Base-by-base conservation (phyloP, 2,329 filamentous ascomycete species). In the Immersiporthe knoxdaviesiana region DNA sequence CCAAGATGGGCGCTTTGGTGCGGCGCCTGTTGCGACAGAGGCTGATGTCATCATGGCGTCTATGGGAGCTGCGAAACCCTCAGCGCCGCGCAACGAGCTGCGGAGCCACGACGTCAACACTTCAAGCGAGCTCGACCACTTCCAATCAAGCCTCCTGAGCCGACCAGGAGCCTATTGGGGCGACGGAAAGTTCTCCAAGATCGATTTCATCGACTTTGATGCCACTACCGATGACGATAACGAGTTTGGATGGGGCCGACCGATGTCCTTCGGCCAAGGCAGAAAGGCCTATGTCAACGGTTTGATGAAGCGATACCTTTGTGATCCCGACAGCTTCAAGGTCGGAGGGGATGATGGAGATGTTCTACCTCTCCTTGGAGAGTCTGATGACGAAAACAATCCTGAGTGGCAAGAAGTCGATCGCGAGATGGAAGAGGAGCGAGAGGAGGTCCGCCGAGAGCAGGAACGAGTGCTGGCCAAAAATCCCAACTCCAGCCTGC, bases 391-490 rank as follows among this genome's bases (percentile, higher is more conserved):
- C 58, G 79, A 84, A 59, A 83, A 81, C 14, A 82, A 74, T 24
- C 78, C 79, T 66, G 78, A 80, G 18, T 62, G 67, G 64, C 73
- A 74, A 0, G 74, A 77, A 27, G 78, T 78, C 0, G 76, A 73
- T 81, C 79, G 79, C 58, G 90, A 92, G 74, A 90, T 92, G 12
- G 83, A 90, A 60, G 80, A 85, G 39, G 88, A 90, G 70, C 78
- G 80, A 54, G 79, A 81, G 65, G 80, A 82, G 63, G 71, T 74
- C 63, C 67, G 41, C 3, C 67, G n/a, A 10, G 70, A 74, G 59
- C 77, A 71, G 72, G 71, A 56, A n/a, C 72, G 41, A 61, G 64
- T 24, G 21, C n/a, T 41, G 56, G 52, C 8, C 44, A 58, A n/a
- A 16, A 12, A 32, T 50, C 39, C 12, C 14, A 37, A 71, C 18